These are phyloP conservation scores for Colletotrichum simmondsii DNA, from an alignment of 2,329 filamentous ascomycete species.

Conservation along the genomic window DNA sequence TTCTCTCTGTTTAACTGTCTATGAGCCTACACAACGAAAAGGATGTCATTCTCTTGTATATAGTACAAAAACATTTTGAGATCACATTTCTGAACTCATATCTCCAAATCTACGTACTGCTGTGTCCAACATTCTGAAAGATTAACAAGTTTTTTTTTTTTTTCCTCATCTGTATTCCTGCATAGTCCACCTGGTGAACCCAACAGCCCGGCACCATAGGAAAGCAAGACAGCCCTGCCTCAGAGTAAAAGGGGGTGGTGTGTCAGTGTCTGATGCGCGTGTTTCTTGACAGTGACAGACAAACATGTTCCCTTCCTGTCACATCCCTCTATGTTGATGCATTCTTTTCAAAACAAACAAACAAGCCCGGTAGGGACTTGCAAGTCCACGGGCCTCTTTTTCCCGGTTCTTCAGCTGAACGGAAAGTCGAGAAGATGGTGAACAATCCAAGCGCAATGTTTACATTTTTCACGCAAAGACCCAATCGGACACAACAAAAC, in stretches of 20 bases:
- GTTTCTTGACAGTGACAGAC: neutral
- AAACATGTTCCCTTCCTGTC: neutral
- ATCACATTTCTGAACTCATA: neutral
- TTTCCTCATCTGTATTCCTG: neutral
- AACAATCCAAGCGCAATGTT: neutral
- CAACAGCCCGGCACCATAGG: neutral
- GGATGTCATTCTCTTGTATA: neutral
- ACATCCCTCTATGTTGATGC: too few species aligned
- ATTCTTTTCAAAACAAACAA: neutral
- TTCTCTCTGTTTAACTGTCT: neutral
- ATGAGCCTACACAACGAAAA: neutral
- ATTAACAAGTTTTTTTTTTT: too few species aligned
- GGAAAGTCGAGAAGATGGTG: neutral
- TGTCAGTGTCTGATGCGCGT: too few species aligned
- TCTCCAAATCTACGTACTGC: too few species aligned
- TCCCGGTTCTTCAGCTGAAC: neutral
- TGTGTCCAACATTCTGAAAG: too few species aligned
- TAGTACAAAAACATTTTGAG: neutral
- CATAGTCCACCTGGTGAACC: neutral
- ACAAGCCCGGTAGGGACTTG: neutral
- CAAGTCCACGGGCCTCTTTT: neutral
- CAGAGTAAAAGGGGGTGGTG: neutral
- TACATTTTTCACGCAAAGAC: neutral
- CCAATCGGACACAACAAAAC: neutral
- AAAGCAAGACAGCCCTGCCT: slow-evolving; percentile 1